Evolutionary conservation across 2,329 filamentous ascomycete genomes (phyloP).

Genomic region (Raffaelea deltoideospora): DNA sequence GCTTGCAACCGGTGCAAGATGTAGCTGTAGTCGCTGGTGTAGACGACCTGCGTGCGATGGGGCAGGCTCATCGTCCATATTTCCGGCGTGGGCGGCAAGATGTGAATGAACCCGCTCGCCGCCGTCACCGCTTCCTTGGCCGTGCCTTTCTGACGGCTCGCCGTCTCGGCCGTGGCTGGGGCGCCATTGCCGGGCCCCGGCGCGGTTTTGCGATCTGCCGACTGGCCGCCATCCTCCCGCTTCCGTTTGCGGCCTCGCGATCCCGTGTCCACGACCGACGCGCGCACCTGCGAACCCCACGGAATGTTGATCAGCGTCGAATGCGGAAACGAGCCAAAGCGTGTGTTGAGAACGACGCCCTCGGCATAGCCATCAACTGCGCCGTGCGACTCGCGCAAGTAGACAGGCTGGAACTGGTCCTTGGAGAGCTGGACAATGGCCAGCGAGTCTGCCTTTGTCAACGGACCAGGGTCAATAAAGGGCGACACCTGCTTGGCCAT

Average conservation of each 20-base stretch:
- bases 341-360: constrained; percentile 72
- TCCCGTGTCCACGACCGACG: constrained; percentile 80
- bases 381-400: constrained; percentile 44
- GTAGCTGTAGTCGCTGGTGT: constrained; percentile 77
- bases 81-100: constrained; percentile 67
- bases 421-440: constrained; percentile 80
- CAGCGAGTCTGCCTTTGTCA: constrained; percentile 49
- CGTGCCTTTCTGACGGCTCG: not conserved
- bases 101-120: constrained; percentile 58
- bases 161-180: not conserved
- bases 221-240: constrained; percentile 15
- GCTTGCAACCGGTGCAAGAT: constrained; percentile 63
- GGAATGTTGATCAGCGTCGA: constrained; percentile 61
- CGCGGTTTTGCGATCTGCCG: constrained; percentile 14
- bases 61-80: constrained; percentile 69
- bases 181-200: not conserved
- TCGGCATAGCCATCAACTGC: constrained; percentile 58
- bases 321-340: constrained; percentile 83
- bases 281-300: constrained; percentile 86
- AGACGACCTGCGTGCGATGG: constrained; percentile 74
- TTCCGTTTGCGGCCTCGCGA: constrained; percentile 64
- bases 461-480: constrained; percentile 57
- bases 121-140: constrained; percentile 18
- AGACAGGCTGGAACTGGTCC: constrained; percentile 67
- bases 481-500: constrained; percentile 37